Base-by-base conservation (phyloP, 306 rosid species). In the Myrica gale region DNA sequence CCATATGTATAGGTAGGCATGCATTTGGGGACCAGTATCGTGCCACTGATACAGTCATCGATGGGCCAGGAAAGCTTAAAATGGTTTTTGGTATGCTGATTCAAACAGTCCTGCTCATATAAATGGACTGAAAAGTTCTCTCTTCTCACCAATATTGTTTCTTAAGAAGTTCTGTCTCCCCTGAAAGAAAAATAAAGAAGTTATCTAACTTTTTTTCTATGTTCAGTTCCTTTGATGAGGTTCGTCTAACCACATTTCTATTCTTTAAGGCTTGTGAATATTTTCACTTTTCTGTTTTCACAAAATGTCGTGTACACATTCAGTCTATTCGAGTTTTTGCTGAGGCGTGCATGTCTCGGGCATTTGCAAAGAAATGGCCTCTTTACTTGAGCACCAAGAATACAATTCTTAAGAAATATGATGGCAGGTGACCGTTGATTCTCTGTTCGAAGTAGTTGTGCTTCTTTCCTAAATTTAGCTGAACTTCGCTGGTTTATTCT, bases 1-100 rank as follows among this genome's bases (percentile, higher is more conserved):
- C 99, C 81, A 95, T 95, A 56, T 92, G 97, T 81, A 95, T 95
- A 20, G 97, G 99, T 69, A 90, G 99, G 87, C 99, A 95, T 85
- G 97, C 99, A 82, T 95, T 90, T 87, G 97, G 97, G 44, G 99
- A 95, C 74, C 99, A 95, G 79, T 95, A 95, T 86, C 96, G 99
- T 72, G 93, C 99, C 78, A 92, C 97, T 56, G 99, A 95, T 76
- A 57, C 89, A 20, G 69, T 92, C 73, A 89, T 95, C 44, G 80
- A 46, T 11, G 91, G 96, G 63, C 92, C 97, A 1, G 99, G 99
- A 82, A 90, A 90, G 91, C 97, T 95, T 60, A 95, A 95, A 83
- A 76, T 95, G 96, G 96, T 92, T 61, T 95, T 85, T 78, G 96
- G 99, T 95, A 85, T 76, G 97, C 75, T 78, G 44, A 53, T 67